A percentile compares a stretch with the other conserved stretches of the same genome.
Conservation (phyloP, 2,329 filamentous ascomycete species). For the Ceratocystis cacaofunesta region DNA sequence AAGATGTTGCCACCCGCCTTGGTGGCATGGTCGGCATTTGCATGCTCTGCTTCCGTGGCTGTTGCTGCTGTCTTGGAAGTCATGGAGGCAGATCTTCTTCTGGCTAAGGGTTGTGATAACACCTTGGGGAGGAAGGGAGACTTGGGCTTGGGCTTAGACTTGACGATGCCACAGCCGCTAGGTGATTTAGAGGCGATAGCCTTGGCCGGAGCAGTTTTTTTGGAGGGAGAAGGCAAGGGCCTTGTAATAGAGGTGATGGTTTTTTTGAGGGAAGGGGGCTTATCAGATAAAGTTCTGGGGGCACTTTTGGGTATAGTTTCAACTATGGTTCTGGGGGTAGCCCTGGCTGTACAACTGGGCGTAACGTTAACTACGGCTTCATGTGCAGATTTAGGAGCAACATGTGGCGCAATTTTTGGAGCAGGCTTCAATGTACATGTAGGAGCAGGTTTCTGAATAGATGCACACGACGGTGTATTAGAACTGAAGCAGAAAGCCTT, state of each 20-base stretch:
- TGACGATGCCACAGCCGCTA: not conserved
- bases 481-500: too few species aligned
- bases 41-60: not conserved
- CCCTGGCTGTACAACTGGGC: too few species aligned
- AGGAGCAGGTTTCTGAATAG: too few species aligned
- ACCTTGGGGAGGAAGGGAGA: not conserved
- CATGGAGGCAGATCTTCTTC: not conserved
- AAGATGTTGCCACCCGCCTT: slow-evolving; percentile 30
- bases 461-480: too few species aligned
- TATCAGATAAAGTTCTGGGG: not conserved
- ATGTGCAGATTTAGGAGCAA: too few species aligned
- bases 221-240: not conserved
- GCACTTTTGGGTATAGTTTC: too few species aligned
- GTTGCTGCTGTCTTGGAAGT: not conserved
- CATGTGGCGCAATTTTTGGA: too few species aligned
- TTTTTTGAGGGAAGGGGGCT: not conserved
- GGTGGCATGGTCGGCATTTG: slow-evolving; percentile 2
- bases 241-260: not conserved
- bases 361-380: too few species aligned
- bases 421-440: too few species aligned
- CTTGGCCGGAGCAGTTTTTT: not conserved
- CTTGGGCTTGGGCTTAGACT: not conserved
- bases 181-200: not conserved
- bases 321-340: too few species aligned
- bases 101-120: not conserved